A percentile compares a stretch with the other conserved stretches of the same genome.
phyloP scores from a whole-genome alignment of 1,284 basidiomycete genomes.

The Hemileia vastatrix region DNA sequence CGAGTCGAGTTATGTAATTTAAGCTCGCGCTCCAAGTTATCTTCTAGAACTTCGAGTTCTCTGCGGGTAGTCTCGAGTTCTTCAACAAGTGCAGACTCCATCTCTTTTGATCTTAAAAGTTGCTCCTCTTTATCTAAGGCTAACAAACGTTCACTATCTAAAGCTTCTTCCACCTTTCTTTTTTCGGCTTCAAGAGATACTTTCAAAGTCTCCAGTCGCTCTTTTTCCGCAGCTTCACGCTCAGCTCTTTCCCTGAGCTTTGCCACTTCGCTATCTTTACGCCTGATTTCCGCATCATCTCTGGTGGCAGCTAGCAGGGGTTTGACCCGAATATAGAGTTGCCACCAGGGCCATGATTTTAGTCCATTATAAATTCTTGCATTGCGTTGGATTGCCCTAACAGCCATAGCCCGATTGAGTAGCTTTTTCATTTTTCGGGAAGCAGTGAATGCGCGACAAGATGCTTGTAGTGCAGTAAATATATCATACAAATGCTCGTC shows the following conservation, averaged over 20 bases:
- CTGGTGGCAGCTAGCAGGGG: conserved; percentile 85
- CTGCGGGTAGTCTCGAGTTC: conserved; percentile 52
- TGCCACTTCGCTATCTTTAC: conserved; percentile 75
- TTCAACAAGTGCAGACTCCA: conserved; percentile 73
- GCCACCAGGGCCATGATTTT: conserved; percentile 98
- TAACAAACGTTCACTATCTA: conserved; percentile 71
- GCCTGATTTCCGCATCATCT: conserved; percentile 80
- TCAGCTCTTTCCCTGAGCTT: conserved; percentile 74
- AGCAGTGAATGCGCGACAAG: conserved; percentile 72
- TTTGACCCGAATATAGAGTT: conserved; percentile 83
- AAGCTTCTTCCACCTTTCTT: conserved; percentile 64
- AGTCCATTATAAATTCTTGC: conserved; percentile 81
- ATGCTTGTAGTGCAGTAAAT: conserved; percentile 78
- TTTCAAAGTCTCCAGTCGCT: conserved; percentile 65
- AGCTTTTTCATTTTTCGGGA: conserved; percentile 89
- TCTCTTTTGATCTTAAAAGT: conserved; percentile 74
- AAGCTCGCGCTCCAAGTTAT: conserved; percentile 71
- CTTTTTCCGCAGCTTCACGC: conserved; percentile 68
- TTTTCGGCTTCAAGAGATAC: conserved; percentile 72
- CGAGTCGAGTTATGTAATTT: conserved; percentile 43
- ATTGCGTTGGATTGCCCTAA: conserved; percentile 86
- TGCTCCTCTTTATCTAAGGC: conserved; percentile 73
- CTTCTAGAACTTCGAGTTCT: conserved; percentile 74
- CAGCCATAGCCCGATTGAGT: conserved; percentile 80
- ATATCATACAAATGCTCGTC: conserved; percentile 79